These are phyloP conservation scores for Mycogone perniciosa DNA, from an alignment of 2,329 filamentous ascomycete species.

Conservation along the genomic window DNA sequence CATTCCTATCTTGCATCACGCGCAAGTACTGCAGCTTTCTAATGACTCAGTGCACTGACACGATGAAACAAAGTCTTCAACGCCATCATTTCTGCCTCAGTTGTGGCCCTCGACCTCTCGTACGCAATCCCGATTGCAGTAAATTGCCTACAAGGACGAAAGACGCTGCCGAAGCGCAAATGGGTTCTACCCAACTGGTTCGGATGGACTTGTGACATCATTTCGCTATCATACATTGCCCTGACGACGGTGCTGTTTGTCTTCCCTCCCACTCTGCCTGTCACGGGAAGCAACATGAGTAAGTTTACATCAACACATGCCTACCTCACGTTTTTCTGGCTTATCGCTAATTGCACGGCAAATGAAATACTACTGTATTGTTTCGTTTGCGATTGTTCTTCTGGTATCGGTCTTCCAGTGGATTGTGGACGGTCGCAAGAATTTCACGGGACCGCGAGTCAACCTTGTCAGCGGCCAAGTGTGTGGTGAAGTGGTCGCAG, in stretches of 20 bases:
- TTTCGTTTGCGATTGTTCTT: slow-evolving; percentile 40
- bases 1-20: no score
- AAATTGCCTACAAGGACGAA: slow-evolving; percentile 58
- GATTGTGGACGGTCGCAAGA: slow-evolving; percentile 40
- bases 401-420: slow-evolving; percentile 36
- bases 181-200: slow-evolving; percentile 30
- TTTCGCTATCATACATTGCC: slow-evolving; percentile 55
- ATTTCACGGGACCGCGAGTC: slow-evolving; percentile 32
- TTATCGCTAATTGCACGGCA: neutral
- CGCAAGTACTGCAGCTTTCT: no score
- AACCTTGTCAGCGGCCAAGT: slow-evolving; percentile 12
- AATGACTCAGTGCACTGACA: no score
- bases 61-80: slow-evolving; percentile 44
- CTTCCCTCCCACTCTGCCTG: slow-evolving; percentile 60
- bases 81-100: slow-evolving; percentile 63
- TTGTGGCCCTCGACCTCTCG: slow-evolving; percentile 64
- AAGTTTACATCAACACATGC: neutral
- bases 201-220: slow-evolving; percentile 30
- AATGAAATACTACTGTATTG: slow-evolving; percentile 34
- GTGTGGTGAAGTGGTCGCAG: neutral
- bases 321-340: slow-evolving; percentile 1
- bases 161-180: slow-evolving; percentile 49
- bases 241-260: slow-evolving; percentile 67
- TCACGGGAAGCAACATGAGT: slow-evolving; percentile 61
- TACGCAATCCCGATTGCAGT: slow-evolving; percentile 70